Conservation (phyloP, 1,139 yeast genomes). For the Saccharomyces uvarum region DNA sequence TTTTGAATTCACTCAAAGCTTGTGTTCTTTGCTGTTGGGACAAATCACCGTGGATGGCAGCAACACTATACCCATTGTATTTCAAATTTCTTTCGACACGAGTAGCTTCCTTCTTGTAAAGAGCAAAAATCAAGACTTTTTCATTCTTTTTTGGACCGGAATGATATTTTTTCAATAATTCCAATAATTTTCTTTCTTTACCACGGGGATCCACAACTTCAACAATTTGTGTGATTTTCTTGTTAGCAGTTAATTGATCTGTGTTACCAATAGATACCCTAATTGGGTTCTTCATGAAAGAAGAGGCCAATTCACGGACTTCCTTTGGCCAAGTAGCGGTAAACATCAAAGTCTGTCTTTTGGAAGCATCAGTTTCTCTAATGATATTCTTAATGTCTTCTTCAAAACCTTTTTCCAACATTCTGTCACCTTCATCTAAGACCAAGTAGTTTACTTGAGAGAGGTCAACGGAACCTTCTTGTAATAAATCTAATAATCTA, state of each 20-base stretch:
- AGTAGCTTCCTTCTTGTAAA: conserved; percentile 93
- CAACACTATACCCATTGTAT: conserved; percentile 68
- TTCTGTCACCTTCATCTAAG: conserved; percentile 95
- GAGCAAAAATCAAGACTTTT: conserved; percentile 82
- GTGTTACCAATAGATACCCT: conserved; percentile 90
- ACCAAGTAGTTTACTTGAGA: conserved; percentile 68
- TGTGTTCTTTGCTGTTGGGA: conserved; percentile 86
- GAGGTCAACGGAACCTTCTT: conserved; percentile 78
- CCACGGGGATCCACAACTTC: conserved; percentile 82
- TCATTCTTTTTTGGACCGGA: conserved; percentile 58
- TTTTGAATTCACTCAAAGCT: conserved; percentile 79
- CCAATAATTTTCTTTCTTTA: conserved; percentile 71
- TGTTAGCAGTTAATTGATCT: conserved; percentile 89
- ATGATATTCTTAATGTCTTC: conserved; percentile 87
- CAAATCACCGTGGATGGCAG: conserved; percentile 94
- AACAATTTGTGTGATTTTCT: conserved; percentile 84
- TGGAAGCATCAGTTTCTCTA: conserved; percentile 76
- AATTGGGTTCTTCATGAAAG: conserved; percentile 79
- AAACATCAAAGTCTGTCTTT: conserved; percentile 95
- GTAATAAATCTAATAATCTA: conserved; percentile 79
- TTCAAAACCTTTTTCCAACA: conserved; percentile 95
- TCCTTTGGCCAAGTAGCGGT: conserved; percentile 98
- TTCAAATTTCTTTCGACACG: conserved; percentile 73
- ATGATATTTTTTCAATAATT: conserved; percentile 67
- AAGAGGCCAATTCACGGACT: conserved; percentile 82